Evolutionary conservation across 202 grass and related monocot genomes (phyloP).

Genomic region (Setaria italica): DNA sequence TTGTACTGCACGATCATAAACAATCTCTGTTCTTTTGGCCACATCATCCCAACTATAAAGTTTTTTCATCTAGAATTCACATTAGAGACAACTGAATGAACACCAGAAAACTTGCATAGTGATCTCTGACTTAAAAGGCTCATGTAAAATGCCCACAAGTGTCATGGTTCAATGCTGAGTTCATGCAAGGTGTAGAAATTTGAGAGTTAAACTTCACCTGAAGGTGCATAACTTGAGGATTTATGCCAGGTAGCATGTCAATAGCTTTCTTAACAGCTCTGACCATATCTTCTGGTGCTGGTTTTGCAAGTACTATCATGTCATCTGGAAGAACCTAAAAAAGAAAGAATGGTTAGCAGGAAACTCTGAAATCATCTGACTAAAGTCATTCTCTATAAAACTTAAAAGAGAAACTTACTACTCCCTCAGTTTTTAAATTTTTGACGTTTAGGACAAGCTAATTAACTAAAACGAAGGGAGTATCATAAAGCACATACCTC

Average conservation of each 20-base stretch:
- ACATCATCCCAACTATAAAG: conserved; percentile 97
- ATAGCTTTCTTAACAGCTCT: conserved; percentile 74
- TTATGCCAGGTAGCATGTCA: conserved; percentile 76
- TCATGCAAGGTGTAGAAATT: conserved; percentile 11
- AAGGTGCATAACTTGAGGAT: conserved; percentile 89
- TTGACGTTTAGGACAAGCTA: too few species aligned
- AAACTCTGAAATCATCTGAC: not conserved
- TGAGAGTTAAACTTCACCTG: conserved; percentile 47
- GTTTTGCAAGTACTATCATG: conserved; percentile 89
- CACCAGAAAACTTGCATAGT: not conserved
- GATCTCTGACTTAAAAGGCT: conserved; percentile 18
- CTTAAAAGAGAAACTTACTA: conserved; percentile 27
- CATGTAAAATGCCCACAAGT: not conserved
- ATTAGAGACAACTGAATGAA: conserved; percentile 37
- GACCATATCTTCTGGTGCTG: conserved; percentile 80
- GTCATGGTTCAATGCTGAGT: not conserved
- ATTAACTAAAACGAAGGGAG: too few species aligned
- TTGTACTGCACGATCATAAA: conserved; percentile 69
- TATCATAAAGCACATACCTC: conserved; percentile 53
- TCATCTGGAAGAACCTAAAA: conserved; percentile 89
- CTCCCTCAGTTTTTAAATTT: too few species aligned
- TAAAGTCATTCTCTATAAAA: not conserved
- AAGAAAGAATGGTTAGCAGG: conserved; percentile 7
- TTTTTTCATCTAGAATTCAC: conserved; percentile 67
- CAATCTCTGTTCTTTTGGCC: conserved; percentile 86